phyloP scores from a whole-genome alignment of 768 basidiomycete species.

The Hydnum rufescens region DNA sequence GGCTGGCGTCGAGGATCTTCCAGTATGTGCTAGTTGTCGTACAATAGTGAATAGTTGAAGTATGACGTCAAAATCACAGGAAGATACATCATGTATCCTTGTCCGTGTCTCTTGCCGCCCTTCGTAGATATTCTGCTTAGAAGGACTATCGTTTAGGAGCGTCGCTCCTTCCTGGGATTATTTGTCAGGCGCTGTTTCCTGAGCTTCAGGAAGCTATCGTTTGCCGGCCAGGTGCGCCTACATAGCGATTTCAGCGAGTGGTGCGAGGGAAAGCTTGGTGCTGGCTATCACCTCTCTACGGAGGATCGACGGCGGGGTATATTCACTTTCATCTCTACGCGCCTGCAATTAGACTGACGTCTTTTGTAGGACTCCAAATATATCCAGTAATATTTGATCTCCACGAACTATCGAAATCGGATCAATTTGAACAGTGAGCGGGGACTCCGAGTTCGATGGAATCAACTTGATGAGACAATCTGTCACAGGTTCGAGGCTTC shows the following conservation, averaged over 20 bases:
- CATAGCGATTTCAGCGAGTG: slow-evolving; percentile 47
- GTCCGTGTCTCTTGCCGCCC: neutral
- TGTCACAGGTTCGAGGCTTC: slow-evolving; percentile 47
- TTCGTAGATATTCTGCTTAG: neutral
- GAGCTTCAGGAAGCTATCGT: slow-evolving; percentile 58
- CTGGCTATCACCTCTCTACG: slow-evolving; percentile 29
- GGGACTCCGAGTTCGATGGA: slow-evolving; percentile 33
- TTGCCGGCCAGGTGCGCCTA: slow-evolving; percentile 45
- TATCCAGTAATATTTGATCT: slow-evolving; percentile 30
- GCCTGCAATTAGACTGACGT: neutral
- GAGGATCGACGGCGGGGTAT: slow-evolving; percentile 17
- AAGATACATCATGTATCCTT: neutral
- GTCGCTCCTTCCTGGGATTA: slow-evolving; percentile 63
- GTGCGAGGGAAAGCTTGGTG: slow-evolving; percentile 29
- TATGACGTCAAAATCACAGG: neutral
- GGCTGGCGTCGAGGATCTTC: neutral
- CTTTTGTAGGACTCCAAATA: slow-evolving; percentile 26
- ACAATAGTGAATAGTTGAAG: neutral
- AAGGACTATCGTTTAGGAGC: slow-evolving; percentile 24
- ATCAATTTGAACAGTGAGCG: slow-evolving; percentile 41
- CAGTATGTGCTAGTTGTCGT: neutral
- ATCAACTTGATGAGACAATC: neutral
- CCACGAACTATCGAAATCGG: slow-evolving; percentile 29
- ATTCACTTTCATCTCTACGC: slow-evolving; percentile 19
- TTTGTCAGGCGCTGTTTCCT: slow-evolving; percentile 62